A percentile compares a stretch with the other conserved stretches of the same genome.
Evolutionary conservation across 73 alveolate genomes (phyloP).

Genomic region (Paramecium biaurelia): DNA sequence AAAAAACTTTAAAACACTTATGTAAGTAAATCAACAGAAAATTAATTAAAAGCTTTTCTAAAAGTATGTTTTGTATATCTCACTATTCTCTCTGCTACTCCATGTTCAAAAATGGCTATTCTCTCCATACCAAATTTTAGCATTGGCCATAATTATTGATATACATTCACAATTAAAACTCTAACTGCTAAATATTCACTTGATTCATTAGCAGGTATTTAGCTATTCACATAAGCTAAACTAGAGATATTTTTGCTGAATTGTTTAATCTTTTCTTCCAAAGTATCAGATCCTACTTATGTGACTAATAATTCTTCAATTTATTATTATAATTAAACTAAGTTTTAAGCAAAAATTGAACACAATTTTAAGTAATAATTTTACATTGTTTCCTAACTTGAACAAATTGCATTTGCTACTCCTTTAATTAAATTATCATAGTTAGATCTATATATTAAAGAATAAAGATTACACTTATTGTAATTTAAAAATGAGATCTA

Average conservation of each 20-base stretch:
- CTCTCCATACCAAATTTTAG: neutral
- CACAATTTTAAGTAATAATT: neutral
- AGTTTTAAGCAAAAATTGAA: neutral
- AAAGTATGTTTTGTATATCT: constrained; percentile 39
- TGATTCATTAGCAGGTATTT: constrained; percentile 4
- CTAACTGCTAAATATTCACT: neutral
- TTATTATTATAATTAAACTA: neutral
- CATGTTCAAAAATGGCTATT: neutral
- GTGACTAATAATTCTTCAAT: neutral
- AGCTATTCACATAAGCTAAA: neutral
- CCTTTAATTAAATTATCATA: constrained; percentile 33
- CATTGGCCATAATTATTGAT: constrained; percentile 29
- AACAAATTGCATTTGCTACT: constrained; percentile 47
- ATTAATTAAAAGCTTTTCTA: neutral
- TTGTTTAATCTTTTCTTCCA: neutral
- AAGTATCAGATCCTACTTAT: neutral
- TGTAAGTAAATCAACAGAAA: neutral
- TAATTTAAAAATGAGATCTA: neutral
- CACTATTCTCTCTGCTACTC: constrained; percentile 12
- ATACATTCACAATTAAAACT: neutral
- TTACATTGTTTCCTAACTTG: neutral
- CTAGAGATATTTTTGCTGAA: neutral
- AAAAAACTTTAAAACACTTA: neutral
- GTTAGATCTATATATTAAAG: neutral
- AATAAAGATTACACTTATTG: neutral